phyloP scores from a whole-genome alignment of 1,139 yeast genomes.

The Meyerozyma smithsonii region DNA sequence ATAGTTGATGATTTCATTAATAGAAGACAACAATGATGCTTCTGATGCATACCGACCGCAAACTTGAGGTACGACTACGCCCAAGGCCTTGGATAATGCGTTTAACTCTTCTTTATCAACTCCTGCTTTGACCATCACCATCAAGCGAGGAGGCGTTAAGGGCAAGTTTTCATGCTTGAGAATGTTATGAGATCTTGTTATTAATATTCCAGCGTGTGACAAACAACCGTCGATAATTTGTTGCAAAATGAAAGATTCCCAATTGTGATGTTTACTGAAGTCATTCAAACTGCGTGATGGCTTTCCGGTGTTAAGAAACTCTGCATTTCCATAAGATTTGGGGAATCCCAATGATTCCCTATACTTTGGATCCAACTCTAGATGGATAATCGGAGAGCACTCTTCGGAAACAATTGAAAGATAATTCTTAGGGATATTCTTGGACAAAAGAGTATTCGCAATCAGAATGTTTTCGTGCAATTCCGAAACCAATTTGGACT shows the following conservation, averaged over 20 bases:
- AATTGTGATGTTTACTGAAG: slow-evolving; percentile 33
- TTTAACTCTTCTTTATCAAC: slow-evolving; percentile 51
- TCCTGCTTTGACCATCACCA: slow-evolving; percentile 55
- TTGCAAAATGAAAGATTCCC: slow-evolving; percentile 62
- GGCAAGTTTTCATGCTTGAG: slow-evolving; percentile 76
- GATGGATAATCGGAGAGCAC: slow-evolving; percentile 64
- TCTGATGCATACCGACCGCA: slow-evolving; percentile 9
- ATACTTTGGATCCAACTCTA: slow-evolving; percentile 44
- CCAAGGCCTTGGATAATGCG: slow-evolving; percentile 16
- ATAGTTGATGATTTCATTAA: slow-evolving; percentile 6
- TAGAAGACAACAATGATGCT: slow-evolving; percentile 8
- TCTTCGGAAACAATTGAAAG: slow-evolving; percentile 53
- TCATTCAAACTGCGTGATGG: slow-evolving; percentile 29
- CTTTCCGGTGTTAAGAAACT: slow-evolving; percentile 35
- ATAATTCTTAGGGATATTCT: slow-evolving; percentile 9
- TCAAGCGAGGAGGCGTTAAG: slow-evolving; percentile 62
- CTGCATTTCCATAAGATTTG: slow-evolving; percentile 40
- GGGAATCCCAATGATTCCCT: slow-evolving; percentile 44
- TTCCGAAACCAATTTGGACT: slow-evolving; percentile 24
- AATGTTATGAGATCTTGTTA: slow-evolving; percentile 66
- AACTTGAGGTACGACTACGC: slow-evolving; percentile 13
- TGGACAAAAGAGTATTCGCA: slow-evolving; percentile 16
- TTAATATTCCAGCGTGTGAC: slow-evolving; percentile 48
- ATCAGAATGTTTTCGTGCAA: slow-evolving; percentile 23
- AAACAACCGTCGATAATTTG: slow-evolving; percentile 53